Base-by-base conservation (phyloP, 179 eudicot genomes). In the Spergularia azorica region DNA sequence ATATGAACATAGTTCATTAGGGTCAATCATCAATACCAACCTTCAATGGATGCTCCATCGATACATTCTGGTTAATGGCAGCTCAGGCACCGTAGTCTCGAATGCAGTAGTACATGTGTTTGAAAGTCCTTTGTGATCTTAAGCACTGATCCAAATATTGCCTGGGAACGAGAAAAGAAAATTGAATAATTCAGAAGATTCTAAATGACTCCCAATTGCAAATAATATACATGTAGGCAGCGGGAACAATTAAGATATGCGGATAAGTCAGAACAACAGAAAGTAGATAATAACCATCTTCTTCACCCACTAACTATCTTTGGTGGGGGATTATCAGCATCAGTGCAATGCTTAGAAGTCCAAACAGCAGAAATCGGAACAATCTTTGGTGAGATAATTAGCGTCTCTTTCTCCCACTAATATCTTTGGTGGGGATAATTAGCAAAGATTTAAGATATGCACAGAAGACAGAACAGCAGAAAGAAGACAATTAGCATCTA, bases 231-330 rank as follows among this genome's bases (percentile, higher is more conserved):
- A 67, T 15, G 39, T 36, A 67, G 56, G 1, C 57, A 48, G 57
- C 57, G 48, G 52, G 50, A 67, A 20, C 71, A 67, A 46, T 36
- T 36, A 36, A 36, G 39, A 36, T 36, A 36, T 36, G 39, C 39
- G 39, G 3, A 36, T 1, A 36, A 36, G 39, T 36, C 55, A 46
- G 36, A 67, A 46, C 57, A 67, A 21, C 50, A 65, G 69, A 65
- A 65, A 38, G 71, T 57, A 67, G 39, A 67, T 48, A 20, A 48
- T 9, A 18, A 48, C 56, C 71, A 67, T 67, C 71, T 67, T 67
- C 11, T 67, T 67, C 70, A 8, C 71, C 71, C 36, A 67, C 57
- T 67, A 48, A 67, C 71, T 46, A 18, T 46, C 50, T 46, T 46
- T 46, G 50, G 50, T 46, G 50, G 50, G 39, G 50, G 50, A 46